phyloP scores from a whole-genome alignment of 2,329 filamentous ascomycete genomes.

The Aotearoamyces nothofagi region DNA sequence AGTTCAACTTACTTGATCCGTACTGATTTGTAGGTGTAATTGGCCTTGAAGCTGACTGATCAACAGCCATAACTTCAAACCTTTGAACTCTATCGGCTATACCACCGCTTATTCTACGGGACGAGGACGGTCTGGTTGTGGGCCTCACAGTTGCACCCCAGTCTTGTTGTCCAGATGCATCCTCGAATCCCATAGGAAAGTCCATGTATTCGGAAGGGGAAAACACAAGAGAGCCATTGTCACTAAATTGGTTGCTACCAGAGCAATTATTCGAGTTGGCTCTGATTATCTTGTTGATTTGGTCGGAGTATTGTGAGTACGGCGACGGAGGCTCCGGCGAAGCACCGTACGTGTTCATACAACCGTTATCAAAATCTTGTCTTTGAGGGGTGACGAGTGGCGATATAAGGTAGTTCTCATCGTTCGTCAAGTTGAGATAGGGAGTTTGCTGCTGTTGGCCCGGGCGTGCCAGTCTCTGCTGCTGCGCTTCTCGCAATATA shows the following conservation, averaged over 20 bases:
- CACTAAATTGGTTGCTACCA: constrained; percentile 5
- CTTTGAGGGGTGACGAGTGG: constrained; percentile 38
- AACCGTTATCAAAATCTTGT: constrained; percentile 34
- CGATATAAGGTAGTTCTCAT: constrained; percentile 42
- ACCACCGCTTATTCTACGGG: constrained; percentile 41
- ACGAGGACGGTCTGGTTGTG: constrained; percentile 9
- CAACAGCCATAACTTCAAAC: constrained; percentile 37
- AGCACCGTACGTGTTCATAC: constrained; percentile 18
- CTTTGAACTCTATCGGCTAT: constrained; percentile 44
- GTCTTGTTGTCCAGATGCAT: constrained; percentile 6
- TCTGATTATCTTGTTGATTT: constrained; percentile 26
- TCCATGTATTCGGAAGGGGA: constrained; percentile 18
- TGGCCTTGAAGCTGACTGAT: constrained; percentile 31
- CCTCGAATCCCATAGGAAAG: constrained; percentile 16
- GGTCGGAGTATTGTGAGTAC: constrained; percentile 20
- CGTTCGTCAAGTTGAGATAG: constrained; percentile 16
- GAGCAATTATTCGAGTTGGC: constrained; percentile 20
- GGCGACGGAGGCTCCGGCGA: constrained; percentile 6
- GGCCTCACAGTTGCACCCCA: constrained; percentile 13
- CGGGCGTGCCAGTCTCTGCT: constrained; percentile 73
- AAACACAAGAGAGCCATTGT: constrained; percentile 17
- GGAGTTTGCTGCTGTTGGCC: constrained; percentile 27
- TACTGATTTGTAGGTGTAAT: constrained; percentile 48
- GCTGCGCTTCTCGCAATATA: constrained; percentile 79
- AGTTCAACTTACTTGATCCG: constrained; percentile 34